Evolutionary conservation across 176 grass and related monocot genomes (phyloP).

Genomic region (Raddia guianensis): DNA sequence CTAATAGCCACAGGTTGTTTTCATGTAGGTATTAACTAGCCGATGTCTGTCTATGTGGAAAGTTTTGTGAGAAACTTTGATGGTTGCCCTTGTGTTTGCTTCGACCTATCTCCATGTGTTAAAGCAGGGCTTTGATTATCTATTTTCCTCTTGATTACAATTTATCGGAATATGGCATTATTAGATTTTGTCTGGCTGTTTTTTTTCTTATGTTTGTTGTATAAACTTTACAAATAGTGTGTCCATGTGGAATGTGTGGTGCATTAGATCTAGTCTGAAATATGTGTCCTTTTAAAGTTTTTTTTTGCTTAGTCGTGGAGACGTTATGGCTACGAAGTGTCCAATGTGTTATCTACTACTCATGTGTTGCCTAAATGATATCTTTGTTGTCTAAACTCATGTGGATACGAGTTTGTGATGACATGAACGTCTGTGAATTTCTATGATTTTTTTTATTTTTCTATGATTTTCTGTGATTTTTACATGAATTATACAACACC

Average conservation of each 20-base stretch:
- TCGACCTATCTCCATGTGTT: neutral
- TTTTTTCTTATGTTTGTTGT: neutral
- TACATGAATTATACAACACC: no score
- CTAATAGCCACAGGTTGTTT: neutral
- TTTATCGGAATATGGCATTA: constrained; percentile 3
- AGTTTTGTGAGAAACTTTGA: neutral
- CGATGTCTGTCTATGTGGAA: neutral
- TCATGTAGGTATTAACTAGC: constrained; percentile 1
- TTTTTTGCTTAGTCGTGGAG: no score
- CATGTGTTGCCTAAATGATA: no score
- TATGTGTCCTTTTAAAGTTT: no score
- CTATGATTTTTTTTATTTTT: no score
- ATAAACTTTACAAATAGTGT: neutral
- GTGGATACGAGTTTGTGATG: no score
- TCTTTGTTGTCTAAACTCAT: no score
- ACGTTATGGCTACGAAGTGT: no score
- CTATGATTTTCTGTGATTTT: no score
- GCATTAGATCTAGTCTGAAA: neutral
- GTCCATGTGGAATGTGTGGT: neutral
- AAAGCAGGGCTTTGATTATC: neutral
- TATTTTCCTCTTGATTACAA: neutral
- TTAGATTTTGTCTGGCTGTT: neutral
- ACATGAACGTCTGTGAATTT: no score
- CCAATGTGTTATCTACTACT: no score
- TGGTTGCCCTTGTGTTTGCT: neutral